Percentiles rank a stretch among this genome's conserved stretches.
These are phyloP conservation scores for Ophiostoma piceae DNA, from an alignment of 2,329 filamentous ascomycete species.

Conservation along the genomic window DNA sequence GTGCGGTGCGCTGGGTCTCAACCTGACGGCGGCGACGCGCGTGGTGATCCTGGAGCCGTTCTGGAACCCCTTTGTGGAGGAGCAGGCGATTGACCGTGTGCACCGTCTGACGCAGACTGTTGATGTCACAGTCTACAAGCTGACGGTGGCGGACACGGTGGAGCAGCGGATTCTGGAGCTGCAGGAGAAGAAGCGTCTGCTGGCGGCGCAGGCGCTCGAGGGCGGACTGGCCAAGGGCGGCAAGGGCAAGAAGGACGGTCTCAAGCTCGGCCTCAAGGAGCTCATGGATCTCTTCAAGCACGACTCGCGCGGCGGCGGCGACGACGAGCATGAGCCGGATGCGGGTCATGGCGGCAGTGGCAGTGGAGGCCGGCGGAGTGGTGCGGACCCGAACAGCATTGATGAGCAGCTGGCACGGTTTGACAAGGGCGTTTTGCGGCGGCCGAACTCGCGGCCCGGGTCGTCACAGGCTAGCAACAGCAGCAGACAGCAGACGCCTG, in stretches of 20 bases:
- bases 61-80: slow-evolving; percentile 98
- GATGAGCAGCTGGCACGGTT: slow-evolving; percentile 12
- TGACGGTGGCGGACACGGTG: slow-evolving; percentile 80
- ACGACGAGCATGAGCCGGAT: not conserved
- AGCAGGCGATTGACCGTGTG: slow-evolving; percentile 96
- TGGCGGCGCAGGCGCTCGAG: slow-evolving; percentile 90
- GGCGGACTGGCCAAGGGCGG: slow-evolving; percentile 48
- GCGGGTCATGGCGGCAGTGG: not conserved
- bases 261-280: slow-evolving; percentile 87
- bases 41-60: slow-evolving; percentile 96
- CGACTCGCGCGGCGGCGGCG: slow-evolving; percentile 38
- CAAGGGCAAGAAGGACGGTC: slow-evolving; percentile 44
- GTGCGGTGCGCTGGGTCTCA: slow-evolving; percentile 87
- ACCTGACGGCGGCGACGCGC: slow-evolving; percentile 85
- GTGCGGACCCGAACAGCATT: not conserved
- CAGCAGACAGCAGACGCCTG: not conserved
- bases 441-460: not conserved
- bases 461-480: not conserved
- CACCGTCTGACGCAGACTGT: slow-evolving; percentile 96
- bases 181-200: slow-evolving; percentile 85
- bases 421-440: slow-evolving; percentile 22
- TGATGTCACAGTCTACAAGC: slow-evolving; percentile 90
- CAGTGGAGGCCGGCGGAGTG: not conserved
- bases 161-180: slow-evolving; percentile 93
- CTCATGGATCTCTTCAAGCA: slow-evolving; percentile 84